Evolutionary conservation across 1,284 basidiomycete genomes (phyloP).

Genomic region (Ustilago shanxiensis): DNA sequence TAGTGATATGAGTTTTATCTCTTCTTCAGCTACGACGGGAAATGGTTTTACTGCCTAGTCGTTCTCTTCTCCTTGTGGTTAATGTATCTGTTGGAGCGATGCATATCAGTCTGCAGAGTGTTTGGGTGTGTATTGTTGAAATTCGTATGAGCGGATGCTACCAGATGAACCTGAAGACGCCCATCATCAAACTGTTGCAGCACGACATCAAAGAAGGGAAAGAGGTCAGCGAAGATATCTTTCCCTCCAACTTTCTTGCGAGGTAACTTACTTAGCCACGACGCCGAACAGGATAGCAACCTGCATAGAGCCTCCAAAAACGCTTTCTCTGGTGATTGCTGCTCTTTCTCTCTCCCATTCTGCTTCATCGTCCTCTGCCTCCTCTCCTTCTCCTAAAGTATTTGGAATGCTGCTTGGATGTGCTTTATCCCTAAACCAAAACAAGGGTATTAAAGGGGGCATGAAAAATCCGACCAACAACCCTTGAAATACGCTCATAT

Average conservation of each 20-base stretch:
- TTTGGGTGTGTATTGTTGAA: not conserved
- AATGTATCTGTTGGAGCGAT: no score
- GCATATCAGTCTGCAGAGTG: no score
- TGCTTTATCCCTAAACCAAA: slow-evolving; percentile 37
- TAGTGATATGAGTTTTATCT: slow-evolving; percentile 54
- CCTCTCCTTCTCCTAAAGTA: not conserved
- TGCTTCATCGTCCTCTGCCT: slow-evolving; percentile 19
- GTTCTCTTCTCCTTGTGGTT: no score
- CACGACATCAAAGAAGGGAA: not conserved
- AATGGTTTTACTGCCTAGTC: not conserved
- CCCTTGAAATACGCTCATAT: slow-evolving; percentile 36
- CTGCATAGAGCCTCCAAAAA: slow-evolving; percentile 46
- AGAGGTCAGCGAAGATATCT: not conserved
- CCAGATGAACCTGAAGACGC: slow-evolving; percentile 45
- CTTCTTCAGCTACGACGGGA: slow-evolving; percentile 16
- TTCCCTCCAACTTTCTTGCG: no score
- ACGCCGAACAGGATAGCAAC: slow-evolving; percentile 38
- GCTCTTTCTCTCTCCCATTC: slow-evolving; percentile 18
- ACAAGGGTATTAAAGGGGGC: slow-evolving; percentile 32
- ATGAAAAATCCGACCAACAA: slow-evolving; percentile 47
- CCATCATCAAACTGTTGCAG: slow-evolving; percentile 28
- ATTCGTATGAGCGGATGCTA: slow-evolving; percentile 9
- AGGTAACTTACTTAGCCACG: slow-evolving; percentile 38
- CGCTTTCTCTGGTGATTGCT: slow-evolving; percentile 13
- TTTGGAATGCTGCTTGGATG: slow-evolving; percentile 25